phyloP scores from a whole-genome alignment of 257 asterid species.

The Gentiana macrophylla region DNA sequence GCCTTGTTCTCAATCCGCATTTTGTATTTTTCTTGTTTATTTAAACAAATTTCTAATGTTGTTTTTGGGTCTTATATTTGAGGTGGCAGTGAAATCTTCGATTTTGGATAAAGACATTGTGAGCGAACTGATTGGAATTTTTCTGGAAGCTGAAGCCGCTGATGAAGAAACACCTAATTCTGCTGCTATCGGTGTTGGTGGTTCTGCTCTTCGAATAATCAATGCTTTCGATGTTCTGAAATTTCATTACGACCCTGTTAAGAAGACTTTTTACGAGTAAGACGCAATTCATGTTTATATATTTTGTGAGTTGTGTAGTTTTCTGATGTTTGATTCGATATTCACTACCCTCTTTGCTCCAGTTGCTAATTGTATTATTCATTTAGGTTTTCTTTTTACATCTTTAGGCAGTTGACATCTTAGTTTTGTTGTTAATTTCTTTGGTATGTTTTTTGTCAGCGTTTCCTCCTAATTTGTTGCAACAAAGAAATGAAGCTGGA shows the following conservation, averaged over 20 bases:
- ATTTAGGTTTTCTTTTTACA: too few relatives aligned
- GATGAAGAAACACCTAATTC: constrained; percentile 49
- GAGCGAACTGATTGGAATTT: constrained; percentile 38
- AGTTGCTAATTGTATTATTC: too few relatives aligned
- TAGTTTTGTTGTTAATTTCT: too few relatives aligned
- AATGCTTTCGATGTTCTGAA: constrained; percentile 74
- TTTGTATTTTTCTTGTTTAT: too few relatives aligned
- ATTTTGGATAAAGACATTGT: constrained; percentile 72
- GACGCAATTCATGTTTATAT: constrained; percentile 5
- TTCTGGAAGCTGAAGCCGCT: constrained; percentile 55
- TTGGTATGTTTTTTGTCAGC: too few relatives aligned
- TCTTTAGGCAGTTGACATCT: too few relatives aligned
- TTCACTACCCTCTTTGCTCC: not conserved
- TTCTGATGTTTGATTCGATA: constrained; percentile 1
- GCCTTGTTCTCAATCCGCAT: not conserved
- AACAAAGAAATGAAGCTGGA: too few relatives aligned
- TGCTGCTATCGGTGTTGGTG: constrained; percentile 15
- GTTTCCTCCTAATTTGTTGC: too few relatives aligned
- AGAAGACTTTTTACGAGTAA: constrained; percentile 63
- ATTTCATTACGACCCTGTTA: constrained; percentile 64
- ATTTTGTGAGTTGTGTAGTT: not conserved
- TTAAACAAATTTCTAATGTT: not conserved
- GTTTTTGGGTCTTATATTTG: not conserved
- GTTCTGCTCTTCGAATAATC: constrained; percentile 55
- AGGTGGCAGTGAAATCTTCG: constrained; percentile 64